A percentile compares a stretch with the other conserved stretches of the same genome.
phyloP scores from a whole-genome alignment of 2,329 filamentous ascomycete species.

The Aspergillus japonicus region DNA sequence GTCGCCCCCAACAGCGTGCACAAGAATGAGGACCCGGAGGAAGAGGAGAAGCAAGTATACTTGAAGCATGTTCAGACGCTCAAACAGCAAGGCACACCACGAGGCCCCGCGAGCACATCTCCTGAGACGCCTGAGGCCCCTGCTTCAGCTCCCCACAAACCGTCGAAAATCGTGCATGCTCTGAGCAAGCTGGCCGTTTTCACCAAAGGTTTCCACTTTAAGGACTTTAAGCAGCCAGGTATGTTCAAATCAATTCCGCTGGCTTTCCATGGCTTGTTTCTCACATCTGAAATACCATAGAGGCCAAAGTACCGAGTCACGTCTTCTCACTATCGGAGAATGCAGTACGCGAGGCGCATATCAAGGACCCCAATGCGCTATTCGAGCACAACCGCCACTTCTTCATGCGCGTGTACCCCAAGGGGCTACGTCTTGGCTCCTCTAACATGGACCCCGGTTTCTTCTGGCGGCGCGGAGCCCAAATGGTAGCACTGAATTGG shows the following conservation, averaged over 20 bases:
- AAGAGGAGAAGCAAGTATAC: conserved; percentile 4
- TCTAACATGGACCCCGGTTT: conserved; percentile 82
- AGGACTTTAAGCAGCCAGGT: conserved; percentile 65
- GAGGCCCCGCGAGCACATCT: background rate
- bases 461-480: conserved; percentile 86
- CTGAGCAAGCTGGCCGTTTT: conserved; percentile 79
- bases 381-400: conserved; percentile 80
- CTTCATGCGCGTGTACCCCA: conserved; percentile 86
- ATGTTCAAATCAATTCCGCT: conserved; percentile 33
- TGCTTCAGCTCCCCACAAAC: conserved; percentile 45
- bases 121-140: conserved; percentile 1
- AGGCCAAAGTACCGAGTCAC: conserved; percentile 57
- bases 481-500: conserved; percentile 93
- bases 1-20: conserved; percentile 47
- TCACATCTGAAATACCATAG: conserved; percentile 24
- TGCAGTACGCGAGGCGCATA: conserved; percentile 64
- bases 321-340: conserved; percentile 65
- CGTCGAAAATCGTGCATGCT: conserved; percentile 65
- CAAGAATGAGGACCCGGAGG: conserved; percentile 25
- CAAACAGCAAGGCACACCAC: conserved; percentile 1
- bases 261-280: background rate
- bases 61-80: conserved; percentile 4
- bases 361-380: conserved; percentile 55
- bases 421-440: conserved; percentile 74
- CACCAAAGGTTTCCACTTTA: conserved; percentile 80